Conservation (phyloP, 495 filamentous ascomycete species). For the Aspergillus olivimuriae region DNA sequence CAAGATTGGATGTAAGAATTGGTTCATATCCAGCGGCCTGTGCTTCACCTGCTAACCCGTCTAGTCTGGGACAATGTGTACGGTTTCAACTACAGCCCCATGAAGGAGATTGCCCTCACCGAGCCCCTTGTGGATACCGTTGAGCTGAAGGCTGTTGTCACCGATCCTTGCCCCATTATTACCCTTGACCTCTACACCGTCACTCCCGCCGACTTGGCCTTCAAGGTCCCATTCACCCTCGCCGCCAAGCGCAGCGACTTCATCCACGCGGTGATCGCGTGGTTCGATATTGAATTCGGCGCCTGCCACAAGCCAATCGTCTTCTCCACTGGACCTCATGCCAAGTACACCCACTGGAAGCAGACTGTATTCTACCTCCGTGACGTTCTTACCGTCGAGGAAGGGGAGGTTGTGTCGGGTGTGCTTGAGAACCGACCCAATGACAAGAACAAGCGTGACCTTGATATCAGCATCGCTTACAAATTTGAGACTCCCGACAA, state of each 20-base stretch:
- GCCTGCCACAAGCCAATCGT: constrained; percentile 83
- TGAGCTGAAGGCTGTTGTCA: constrained; percentile 71
- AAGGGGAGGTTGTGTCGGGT: constrained; percentile 67
- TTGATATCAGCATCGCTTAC: constrained; percentile 88
- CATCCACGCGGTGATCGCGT: constrained; percentile 90
- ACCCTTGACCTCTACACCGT: constrained; percentile 80
- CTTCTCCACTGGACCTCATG: constrained; percentile 83
- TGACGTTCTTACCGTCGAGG: constrained; percentile 77
- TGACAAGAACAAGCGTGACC: constrained; percentile 85
- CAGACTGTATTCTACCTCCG: constrained; percentile 88
- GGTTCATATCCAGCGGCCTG: background rate
- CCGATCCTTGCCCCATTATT: constrained; percentile 69
- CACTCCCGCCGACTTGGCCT: constrained; percentile 65
- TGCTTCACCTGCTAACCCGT: constrained; percentile 9
- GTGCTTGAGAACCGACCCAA: constrained; percentile 79
- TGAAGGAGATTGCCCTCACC: constrained; percentile 76
- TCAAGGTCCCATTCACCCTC: constrained; percentile 66
- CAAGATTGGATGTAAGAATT: constrained; percentile 75
- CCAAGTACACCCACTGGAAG: constrained; percentile 93
- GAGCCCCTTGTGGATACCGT: constrained; percentile 81
- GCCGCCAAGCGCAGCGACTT: constrained; percentile 74
- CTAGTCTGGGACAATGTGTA: constrained; percentile 97
- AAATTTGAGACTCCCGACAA: constrained; percentile 67
- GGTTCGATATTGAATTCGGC: constrained; percentile 98
- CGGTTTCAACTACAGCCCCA: constrained; percentile 91